Conservation (phyloP, 768 basidiomycete genomes). For the Lentinula guzmanii region DNA sequence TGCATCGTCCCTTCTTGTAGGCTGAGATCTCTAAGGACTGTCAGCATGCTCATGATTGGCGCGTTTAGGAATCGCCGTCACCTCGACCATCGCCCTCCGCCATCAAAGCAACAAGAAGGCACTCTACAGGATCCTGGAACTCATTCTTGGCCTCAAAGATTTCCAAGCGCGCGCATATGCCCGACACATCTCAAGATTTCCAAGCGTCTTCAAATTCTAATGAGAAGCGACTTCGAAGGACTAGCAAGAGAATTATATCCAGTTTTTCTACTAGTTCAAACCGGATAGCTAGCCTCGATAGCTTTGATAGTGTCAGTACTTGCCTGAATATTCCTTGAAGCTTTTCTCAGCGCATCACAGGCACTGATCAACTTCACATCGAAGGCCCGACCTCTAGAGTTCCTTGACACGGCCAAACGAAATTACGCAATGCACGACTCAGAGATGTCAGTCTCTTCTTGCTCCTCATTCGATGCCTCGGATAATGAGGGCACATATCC, state of each 20-base stretch:
- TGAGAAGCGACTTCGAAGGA: background rate
- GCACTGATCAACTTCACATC: background rate
- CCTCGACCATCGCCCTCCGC: background rate
- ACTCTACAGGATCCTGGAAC: background rate
- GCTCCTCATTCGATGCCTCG: conserved; percentile 6
- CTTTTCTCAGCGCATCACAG: background rate
- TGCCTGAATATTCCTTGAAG: background rate
- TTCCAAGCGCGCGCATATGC: background rate
- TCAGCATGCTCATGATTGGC: background rate
- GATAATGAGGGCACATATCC: conserved; percentile 3
- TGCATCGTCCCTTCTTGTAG: background rate
- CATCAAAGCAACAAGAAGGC: background rate
- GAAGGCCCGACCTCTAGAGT: background rate
- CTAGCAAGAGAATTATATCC: background rate
- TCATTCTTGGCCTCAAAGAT: background rate
- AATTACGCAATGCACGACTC: background rate
- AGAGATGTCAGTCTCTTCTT: conserved; percentile 3
- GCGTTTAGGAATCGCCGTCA: background rate
- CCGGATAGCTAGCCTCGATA: background rate
- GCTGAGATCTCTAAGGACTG: background rate
- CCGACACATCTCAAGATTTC: background rate
- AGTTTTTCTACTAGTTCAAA: background rate
- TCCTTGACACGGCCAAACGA: background rate
- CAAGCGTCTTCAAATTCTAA: background rate
- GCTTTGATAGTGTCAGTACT: background rate